Evolutionary conservation across 2,329 filamentous ascomycete species (phyloP).

Genomic region (Pyricularia pennisetigena): DNA sequence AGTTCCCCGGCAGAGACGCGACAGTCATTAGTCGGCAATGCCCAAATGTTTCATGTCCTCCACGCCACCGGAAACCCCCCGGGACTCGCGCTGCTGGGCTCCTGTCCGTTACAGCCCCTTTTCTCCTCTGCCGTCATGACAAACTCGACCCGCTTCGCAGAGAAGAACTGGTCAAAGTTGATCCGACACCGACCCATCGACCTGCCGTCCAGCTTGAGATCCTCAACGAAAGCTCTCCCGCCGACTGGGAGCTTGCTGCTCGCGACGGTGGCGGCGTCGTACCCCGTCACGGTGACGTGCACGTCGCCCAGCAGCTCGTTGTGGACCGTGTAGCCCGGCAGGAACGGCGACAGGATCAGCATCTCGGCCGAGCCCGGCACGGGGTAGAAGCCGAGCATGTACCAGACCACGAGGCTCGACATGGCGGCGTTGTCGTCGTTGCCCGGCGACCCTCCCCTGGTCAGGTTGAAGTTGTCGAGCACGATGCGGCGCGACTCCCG

Average conservation of each 20-base stretch:
- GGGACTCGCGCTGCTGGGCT: neutral
- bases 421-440: slow-evolving; percentile 8
- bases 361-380: slow-evolving; percentile 1
- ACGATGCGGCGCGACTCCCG: slow-evolving; percentile 5
- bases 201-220: neutral
- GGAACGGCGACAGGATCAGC: slow-evolving; percentile 1
- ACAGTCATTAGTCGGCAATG: neutral
- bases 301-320: slow-evolving; percentile 1
- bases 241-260: slow-evolving; percentile 5
- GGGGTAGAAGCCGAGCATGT: slow-evolving; percentile 2
- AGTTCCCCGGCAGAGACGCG: too few relatives aligned
- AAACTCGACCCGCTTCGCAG: slow-evolving; percentile 1
- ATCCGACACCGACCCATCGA: neutral
- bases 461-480: slow-evolving; percentile 10
- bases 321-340: slow-evolving; percentile 1
- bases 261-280: neutral
- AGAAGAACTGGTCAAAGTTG: slow-evolving; percentile 1
- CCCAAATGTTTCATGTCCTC: too few relatives aligned
- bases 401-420: slow-evolving; percentile 4
- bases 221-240: slow-evolving; percentile 2
- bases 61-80: neutral
- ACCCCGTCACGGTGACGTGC: neutral
- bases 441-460: slow-evolving; percentile 5
- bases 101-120: neutral
- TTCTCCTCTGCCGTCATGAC: slow-evolving; percentile 4